Evolutionary conservation across 192 early-diverging fungal genomes (phyloP), one percentile per base, ranked within the genome.

Genomic region (Coemansia asiatica): DNA sequence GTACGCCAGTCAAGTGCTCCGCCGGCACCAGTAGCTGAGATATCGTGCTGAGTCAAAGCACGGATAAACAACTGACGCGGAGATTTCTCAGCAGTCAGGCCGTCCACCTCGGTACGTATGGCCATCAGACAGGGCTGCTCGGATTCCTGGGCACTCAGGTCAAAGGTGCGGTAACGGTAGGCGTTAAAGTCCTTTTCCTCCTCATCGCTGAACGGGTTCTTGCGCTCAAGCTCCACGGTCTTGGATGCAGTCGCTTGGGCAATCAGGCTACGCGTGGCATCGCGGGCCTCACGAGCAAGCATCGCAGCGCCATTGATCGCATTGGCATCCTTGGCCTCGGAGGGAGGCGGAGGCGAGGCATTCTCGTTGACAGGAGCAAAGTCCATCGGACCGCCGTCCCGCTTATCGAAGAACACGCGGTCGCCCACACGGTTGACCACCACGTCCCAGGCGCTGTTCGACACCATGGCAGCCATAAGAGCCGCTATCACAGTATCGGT

Each of bases 391-490:
- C 92, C 91, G 53, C 90, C 92, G 35, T 88, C 85, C 49, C 97
- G 87, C 84, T 95, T 97, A 76, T 99, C 97, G 49, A 99, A 84
- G 74, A 90, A 89, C 49, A 99, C 78, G 77, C 90, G 87, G 68
- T 88, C 89, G 57, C 86, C 88, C 13, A 84, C 81, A 66, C 94
- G 92, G 69, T 86, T 93, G 56, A 96, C 87, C 38, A 99, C 88
- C 53, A 99, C 87, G 65, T 99, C 97, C 94, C 94, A 99, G 16
- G 94, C 90, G 77, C 95, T 96, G 47, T 94, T 90, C 19, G 94
- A 90, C 58, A 93, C 89, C 18, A 92, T 86, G 9, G 92, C 85
- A 63, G 90, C 93, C 97, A 99, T 99, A 50, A 99, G 84, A 25
- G 93, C 85, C 22, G 94, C 88, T 23, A 99, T 68, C 19, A 98